Base-by-base conservation (phyloP, 169 alveolate genomes). In the Eimeria acervulina region DNA sequence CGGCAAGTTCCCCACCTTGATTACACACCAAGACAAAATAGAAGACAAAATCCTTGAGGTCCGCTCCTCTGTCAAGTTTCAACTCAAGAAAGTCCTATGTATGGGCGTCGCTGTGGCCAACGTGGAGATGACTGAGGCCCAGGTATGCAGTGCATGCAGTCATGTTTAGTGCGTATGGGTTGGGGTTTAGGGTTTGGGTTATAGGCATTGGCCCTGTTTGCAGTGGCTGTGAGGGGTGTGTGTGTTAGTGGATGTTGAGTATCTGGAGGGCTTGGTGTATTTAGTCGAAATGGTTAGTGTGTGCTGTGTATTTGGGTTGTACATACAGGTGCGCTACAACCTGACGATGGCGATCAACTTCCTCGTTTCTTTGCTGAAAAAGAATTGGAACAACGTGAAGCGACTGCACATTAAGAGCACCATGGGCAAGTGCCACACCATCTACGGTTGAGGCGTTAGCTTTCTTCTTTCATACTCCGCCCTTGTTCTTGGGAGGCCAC, bases 31-130 rank as follows among this genome's bases (percentile, higher is more conserved):
- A 96, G 99, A 99, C 97, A 98, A 99, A 97, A 98, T 99, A 81
- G 99, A 98, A 97, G 99, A 98, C 83, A 99, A 99, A 98, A 99
- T 99, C 61, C 98, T 98, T 94, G 99, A 99, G 97, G 98, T 99
- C 95, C 98, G 98, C 96, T 97, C 99, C 66, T 97, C 98, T 66
- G 98, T 99, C 76, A 99, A 99, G 98, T 99, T 99, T 97, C 98
- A 97, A 96, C 94, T 97, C 33, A 96, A 96, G 92, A 96, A 96
- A 94, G 97, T 99, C 85, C 98, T 99, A 38, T 99, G 99, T 97
- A 97, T 99, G 98, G 99, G 99, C 93, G 99, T 99, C 72, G 99
- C 99, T 74, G 99, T 99, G 90, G 99, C 99, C 66, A 99, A 99
- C 97, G 99, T 99, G 80, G 98, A 98, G 44, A 97, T 99, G 99